A percentile compares a stretch with the other conserved stretches of the same genome.
Conservation (phyloP, 1,284 basidiomycete species). For the Naganishia liquefaciens region DNA sequence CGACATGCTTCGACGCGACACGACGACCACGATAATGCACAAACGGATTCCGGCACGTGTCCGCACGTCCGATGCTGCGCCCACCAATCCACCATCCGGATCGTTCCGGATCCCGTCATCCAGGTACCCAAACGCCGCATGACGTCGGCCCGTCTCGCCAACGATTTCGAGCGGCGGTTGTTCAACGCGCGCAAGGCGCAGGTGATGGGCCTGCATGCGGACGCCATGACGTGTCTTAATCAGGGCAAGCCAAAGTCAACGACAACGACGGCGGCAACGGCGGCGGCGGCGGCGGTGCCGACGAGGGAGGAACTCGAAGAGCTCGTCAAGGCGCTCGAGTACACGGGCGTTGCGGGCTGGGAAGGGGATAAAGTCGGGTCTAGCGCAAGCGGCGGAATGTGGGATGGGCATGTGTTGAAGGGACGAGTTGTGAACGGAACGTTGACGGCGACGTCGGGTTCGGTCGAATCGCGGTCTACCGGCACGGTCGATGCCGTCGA, state of each 20-base stretch:
- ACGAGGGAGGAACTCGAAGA: conserved; percentile 31
- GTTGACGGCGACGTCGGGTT: neutral
- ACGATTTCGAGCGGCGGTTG: conserved; percentile 28
- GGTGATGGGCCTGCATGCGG: conserved; percentile 28
- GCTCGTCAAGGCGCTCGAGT: conserved; percentile 26
- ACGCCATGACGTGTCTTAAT: conserved; percentile 26
- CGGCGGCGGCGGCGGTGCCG: conserved; percentile 3
- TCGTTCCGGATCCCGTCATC: conserved; percentile 24
- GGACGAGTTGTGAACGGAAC: conserved; percentile 7
- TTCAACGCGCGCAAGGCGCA: conserved; percentile 26
- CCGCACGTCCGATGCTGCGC: conserved; percentile 24
- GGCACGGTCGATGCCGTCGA: neutral
- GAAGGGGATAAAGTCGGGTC: conserved; percentile 28
- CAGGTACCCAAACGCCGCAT: conserved; percentile 15
- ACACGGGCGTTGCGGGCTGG: conserved; percentile 29
- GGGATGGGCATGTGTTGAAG: conserved; percentile 25
- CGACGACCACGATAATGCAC: neutral
- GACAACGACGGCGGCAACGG: neutral
- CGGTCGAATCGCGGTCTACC: conserved; percentile 1
- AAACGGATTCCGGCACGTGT: conserved; percentile 6
- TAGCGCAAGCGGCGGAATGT: conserved; percentile 22
- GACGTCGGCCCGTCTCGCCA: conserved; percentile 15
- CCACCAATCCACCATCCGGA: conserved; percentile 18
- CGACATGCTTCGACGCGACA: neutral
- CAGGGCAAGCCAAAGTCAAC: conserved; percentile 14